A percentile compares a stretch with the other conserved stretches of the same genome.
Evolutionary conservation across 164 flowering plant species (phyloP).

Genomic region (Liquidambar formosana): DNA sequence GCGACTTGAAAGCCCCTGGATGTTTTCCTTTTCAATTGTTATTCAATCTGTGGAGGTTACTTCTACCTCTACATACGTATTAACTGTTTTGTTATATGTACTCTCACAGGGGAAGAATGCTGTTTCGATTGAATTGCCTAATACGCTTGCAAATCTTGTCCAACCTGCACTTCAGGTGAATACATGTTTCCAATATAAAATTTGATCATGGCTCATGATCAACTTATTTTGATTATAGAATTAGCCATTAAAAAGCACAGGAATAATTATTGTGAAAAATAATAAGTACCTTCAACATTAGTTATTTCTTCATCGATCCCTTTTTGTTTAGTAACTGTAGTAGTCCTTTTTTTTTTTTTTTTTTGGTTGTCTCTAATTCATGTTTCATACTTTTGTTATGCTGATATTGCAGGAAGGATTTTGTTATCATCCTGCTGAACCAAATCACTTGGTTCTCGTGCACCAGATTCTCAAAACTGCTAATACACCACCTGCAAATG

Average conservation of each 20-base stretch:
- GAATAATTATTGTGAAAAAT: neutral
- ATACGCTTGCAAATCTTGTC: conserved; percentile 39
- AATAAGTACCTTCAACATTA: neutral
- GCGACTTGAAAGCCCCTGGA: too few relatives aligned
- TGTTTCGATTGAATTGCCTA: conserved; percentile 54
- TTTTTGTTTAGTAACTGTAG: neutral
- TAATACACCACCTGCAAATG: conserved; percentile 36
- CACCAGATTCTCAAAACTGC: conserved; percentile 28
- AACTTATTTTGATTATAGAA: too few relatives aligned
- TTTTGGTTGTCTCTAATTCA: neutral
- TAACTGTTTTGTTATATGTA: neutral
- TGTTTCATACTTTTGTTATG: neutral
- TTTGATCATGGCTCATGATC: too few relatives aligned
- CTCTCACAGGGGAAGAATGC: conserved; percentile 46
- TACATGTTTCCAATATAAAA: neutral
- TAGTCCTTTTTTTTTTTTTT: neutral
- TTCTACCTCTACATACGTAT: too few relatives aligned
- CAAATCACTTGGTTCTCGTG: conserved; percentile 43
- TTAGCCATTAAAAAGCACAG: neutral
- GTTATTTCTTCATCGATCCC: neutral
- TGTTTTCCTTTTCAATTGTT: too few relatives aligned
- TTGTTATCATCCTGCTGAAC: conserved; percentile 45
- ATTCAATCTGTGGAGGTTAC: neutral
- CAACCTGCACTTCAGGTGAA: conserved; percentile 46
- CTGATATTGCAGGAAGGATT: conserved; percentile 42